A percentile compares a stretch with the other conserved stretches of the same genome.
Conservation (phyloP, 495 filamentous ascomycete genomes). For the Thozetella sp. region DNA sequence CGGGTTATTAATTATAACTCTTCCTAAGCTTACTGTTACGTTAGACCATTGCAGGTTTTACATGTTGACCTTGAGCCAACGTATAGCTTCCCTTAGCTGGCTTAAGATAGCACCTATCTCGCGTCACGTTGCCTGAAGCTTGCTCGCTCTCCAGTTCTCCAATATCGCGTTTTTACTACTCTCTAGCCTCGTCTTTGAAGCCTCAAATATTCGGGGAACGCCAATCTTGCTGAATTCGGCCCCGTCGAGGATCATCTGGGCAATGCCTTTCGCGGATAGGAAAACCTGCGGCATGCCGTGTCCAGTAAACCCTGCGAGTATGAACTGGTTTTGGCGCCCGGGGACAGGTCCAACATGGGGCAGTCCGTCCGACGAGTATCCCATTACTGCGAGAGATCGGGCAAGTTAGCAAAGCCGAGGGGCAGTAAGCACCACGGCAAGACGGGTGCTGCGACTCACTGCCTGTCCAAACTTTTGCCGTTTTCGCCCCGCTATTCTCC, state of each 20-base stretch:
- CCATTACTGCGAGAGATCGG: not conserved
- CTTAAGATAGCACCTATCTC: no score
- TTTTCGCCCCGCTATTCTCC: constrained; percentile 43
- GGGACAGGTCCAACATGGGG: constrained; percentile 50
- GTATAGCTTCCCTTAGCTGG: no score
- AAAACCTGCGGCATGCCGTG: constrained; percentile 55
- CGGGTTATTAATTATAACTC: no score
- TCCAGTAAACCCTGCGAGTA: constrained; percentile 51
- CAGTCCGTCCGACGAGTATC: constrained; percentile 38
- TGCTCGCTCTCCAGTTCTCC: not conserved
- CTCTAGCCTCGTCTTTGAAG: not conserved
- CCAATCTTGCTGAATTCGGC: constrained; percentile 35
- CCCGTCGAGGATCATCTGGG: constrained; percentile 39
- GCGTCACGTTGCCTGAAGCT: no score
- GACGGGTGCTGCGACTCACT: no score
- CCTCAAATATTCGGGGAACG: constrained; percentile 18
- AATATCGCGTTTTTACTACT: not conserved
- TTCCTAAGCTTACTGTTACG: no score
- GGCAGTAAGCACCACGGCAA: no score
- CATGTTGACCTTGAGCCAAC: no score
- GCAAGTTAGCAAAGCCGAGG: no score
- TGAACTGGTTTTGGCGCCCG: constrained; percentile 34
- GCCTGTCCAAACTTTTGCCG: constrained; percentile 53
- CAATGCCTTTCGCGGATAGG: constrained; percentile 44
- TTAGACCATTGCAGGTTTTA: no score